Evolutionary conservation across 2,329 filamentous ascomycete species (phyloP), one percentile per base, ranked within the genome.

Genomic region (Colletotrichum karsti): DNA sequence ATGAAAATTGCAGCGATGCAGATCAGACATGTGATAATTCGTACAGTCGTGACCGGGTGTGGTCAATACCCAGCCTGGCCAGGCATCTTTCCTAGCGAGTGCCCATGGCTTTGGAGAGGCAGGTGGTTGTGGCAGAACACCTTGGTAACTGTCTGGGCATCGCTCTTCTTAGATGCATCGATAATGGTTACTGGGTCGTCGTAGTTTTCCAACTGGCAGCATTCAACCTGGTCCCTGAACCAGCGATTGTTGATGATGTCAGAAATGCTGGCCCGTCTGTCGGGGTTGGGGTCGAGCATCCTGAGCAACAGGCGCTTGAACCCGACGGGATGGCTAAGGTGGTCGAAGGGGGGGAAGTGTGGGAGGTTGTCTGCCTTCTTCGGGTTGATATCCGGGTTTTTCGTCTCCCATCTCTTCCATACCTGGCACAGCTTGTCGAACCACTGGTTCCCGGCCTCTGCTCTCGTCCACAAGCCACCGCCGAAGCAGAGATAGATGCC

Each of bases 261-360:
- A 7, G 85, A 80, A 56, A 96, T 92, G 28, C 85, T 88, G 72
- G 92, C 89, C 44, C 94, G 91, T 76, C 89, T 89, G 7, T 81
- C 78, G 0, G 94, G 93, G 71, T 94, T 83, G 0, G 94, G 93
- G 77, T 97, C 90, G 33, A 97, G 85, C 94, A 97, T 97, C 76
- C 88, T 90, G 56, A 96, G 81, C 10, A 97, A 80, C 5, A 97
- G 81, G 10, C 91, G 89, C 67, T 91, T 90, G 63, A 95, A 84
- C 3, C 89, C 88, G 1, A 90, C 88, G 30, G 92, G 90, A 73
- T 90, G 90, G 70, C 94, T 82, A 41, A 80, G 83, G 15, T 83
- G 80, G 77, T 96, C 93, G 39, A 94, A 87, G 15, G 88, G 87
- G 28, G 84, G 80, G 69, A 91, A 88, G 69, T 86, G 85, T 15